Conservation (phyloP, 164 flowering plant species). For the Magnolia kwangsiensis region DNA sequence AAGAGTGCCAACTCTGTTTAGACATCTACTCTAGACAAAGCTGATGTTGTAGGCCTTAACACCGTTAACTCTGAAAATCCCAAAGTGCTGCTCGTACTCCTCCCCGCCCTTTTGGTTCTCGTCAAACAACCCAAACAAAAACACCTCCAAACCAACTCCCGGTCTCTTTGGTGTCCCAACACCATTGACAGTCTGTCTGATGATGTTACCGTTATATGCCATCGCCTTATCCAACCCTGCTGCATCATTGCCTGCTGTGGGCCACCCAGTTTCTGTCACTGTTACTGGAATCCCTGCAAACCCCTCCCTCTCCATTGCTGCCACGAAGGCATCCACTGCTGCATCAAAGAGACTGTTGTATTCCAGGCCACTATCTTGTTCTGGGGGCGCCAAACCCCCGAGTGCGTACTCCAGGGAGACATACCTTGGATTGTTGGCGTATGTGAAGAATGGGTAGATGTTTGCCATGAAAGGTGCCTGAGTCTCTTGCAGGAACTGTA, state of each 20-base stretch:
- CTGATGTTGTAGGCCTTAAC: too few relatives aligned
- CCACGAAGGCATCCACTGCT: constrained; percentile 9
- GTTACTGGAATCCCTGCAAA: background rate
- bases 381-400: background rate
- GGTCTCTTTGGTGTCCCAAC: constrained; percentile 15
- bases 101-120: constrained; percentile 4
- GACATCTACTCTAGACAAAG: too few relatives aligned
- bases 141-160: constrained; percentile 1
- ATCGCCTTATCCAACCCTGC: background rate
- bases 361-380: background rate
- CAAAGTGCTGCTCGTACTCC: constrained; percentile 10
- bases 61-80: constrained; percentile 7
- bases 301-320: constrained; percentile 11
- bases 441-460: constrained; percentile 6
- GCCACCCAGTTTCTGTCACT: constrained; percentile 15
- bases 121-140: constrained; percentile 14
- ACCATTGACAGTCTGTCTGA: background rate
- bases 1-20: too few relatives aligned
- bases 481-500: background rate
- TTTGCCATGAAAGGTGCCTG: constrained; percentile 7
- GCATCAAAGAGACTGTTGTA: constrained; percentile 10
- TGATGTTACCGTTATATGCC: constrained; percentile 4
- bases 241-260: constrained; percentile 7
- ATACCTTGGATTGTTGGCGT: background rate
- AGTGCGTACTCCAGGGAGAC: constrained; percentile 3